A percentile compares a stretch with the other conserved stretches of the same genome.
These are phyloP conservation scores for Colletotrichum cereale DNA, from an alignment of 2,329 filamentous ascomycete genomes.

Conservation along the genomic window DNA sequence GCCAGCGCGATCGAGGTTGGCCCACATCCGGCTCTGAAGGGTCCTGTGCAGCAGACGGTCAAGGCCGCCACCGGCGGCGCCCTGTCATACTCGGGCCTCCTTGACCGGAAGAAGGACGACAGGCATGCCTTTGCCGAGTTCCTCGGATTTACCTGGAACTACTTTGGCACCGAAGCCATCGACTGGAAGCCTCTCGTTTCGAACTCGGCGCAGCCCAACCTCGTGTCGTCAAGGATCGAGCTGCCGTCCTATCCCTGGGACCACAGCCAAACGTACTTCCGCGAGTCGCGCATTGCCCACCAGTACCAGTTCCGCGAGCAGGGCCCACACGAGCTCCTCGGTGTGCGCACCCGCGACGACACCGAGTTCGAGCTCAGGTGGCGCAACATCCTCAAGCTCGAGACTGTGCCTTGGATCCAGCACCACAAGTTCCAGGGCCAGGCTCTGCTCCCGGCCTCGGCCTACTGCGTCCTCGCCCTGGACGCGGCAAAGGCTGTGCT, in stretches of 20 bases:
- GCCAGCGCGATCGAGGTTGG: slow-evolving; percentile 50
- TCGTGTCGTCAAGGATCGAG: slow-evolving; percentile 42
- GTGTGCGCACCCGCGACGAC: slow-evolving; percentile 30
- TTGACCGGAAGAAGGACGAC: slow-evolving; percentile 49
- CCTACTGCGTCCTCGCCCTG: slow-evolving; percentile 57
- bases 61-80: slow-evolving; percentile 53
- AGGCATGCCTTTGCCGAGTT: slow-evolving; percentile 49
- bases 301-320: slow-evolving; percentile 47
- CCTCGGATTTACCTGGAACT: slow-evolving; percentile 50
- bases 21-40: slow-evolving; percentile 56
- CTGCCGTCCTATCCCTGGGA: slow-evolving; percentile 55
- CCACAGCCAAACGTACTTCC: slow-evolving; percentile 52
- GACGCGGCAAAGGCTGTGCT: slow-evolving; percentile 54
- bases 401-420: slow-evolving; percentile 51
- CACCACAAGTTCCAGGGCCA: slow-evolving; percentile 53
- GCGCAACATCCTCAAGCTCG: slow-evolving; percentile 42
- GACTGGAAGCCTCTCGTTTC: slow-evolving; percentile 44
- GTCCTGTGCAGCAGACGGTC: slow-evolving; percentile 55
- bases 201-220: slow-evolving; percentile 42
- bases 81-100: slow-evolving; percentile 49
- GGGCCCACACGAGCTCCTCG: slow-evolving; percentile 52
- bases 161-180: slow-evolving; percentile 44
- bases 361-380: slow-evolving; percentile 39
- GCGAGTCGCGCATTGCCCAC: slow-evolving; percentile 47
- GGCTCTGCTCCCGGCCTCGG: slow-evolving; percentile 59